Evolutionary conservation across 106 monocot genomes (phyloP).

Genomic region (Dendrobium chrysotoxum): DNA sequence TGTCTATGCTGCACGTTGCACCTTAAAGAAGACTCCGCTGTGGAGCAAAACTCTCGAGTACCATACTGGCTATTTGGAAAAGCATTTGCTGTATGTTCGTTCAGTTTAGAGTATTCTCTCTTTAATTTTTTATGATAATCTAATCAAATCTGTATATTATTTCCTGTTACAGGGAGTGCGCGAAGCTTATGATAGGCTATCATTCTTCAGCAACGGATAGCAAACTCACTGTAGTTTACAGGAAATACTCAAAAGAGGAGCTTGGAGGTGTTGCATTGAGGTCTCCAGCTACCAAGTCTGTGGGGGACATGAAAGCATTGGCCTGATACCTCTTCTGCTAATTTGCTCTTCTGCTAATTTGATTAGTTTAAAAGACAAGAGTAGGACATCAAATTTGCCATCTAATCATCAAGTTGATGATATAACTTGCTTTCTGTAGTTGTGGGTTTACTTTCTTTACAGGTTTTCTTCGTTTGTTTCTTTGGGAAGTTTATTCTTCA

Average conservation of each 20-base stretch:
- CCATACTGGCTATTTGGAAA: slow-evolving; percentile 45
- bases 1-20: slow-evolving; percentile 47
- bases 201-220: slow-evolving; percentile 30
- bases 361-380: too few species aligned
- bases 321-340: not conserved
- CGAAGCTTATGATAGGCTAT: slow-evolving; percentile 18
- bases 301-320: slow-evolving; percentile 1
- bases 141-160: not conserved
- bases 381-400: too few species aligned
- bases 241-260: slow-evolving; percentile 38
- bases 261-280: slow-evolving; percentile 34
- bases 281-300: slow-evolving; percentile 25
- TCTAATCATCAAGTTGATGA: too few species aligned
- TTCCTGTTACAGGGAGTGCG: slow-evolving; percentile 26
- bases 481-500: too few species aligned
- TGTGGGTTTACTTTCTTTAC: too few species aligned
- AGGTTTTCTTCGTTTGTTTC: too few species aligned
- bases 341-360: slow-evolving; percentile 1
- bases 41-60: slow-evolving; percentile 53
- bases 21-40: slow-evolving; percentile 40
- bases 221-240: slow-evolving; percentile 49
- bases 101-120: not conserved
- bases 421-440: too few species aligned
- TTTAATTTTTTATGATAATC: not conserved
- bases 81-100: slow-evolving; percentile 36